Evolutionary conservation across 306 rosid species (phyloP), one percentile per base, ranked within the genome.

Genomic region (Lablab purpureus): DNA sequence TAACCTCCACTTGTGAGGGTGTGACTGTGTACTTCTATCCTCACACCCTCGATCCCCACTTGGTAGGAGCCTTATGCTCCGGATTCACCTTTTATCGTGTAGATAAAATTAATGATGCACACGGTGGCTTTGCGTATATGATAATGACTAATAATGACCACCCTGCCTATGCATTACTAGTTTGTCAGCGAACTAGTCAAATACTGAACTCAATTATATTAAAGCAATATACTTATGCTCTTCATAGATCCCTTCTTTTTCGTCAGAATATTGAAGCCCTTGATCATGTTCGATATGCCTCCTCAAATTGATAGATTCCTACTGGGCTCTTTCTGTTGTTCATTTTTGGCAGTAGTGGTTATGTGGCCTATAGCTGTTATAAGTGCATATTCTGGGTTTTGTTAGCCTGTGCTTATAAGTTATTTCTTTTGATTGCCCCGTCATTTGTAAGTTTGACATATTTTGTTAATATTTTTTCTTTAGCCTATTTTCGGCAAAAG

Each of bases 401-500:
- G 10, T n/a, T 62, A 17, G 22, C 51, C 46, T 60, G 5, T 41
- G 56, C 34, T 51, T 63, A 37, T 47, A 49, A 50, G 46, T 32
- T 51, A 15, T 51, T 12, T 63, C 12, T 9, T 41, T 54, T 81
- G 71, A 60, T 62, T 76, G 71, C 58, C 46, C 60, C 41, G 23
- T 21, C 60, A 40, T 58, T 67, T 67, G 37, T 64, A 49, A 46
- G 19, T 76, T 67, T 58, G 46, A 79, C 73, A 28, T 72, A 18
- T 3, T 47, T 71, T 23, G 23, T 60, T 58, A 5, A 28, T 63
- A 13, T 37, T 69, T 70, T 52, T 62, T 51, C 45, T 76, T 74
- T 71, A 95, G 98, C 85, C 88, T 95, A 55, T 93, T 93, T 89
- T 87, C 99, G 25, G 98, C 97, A 55, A 89, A 72, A 83, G 97